These are phyloP conservation scores for Colletotrichum musae DNA, from an alignment of 2,329 filamentous ascomycete species.

Conservation along the genomic window DNA sequence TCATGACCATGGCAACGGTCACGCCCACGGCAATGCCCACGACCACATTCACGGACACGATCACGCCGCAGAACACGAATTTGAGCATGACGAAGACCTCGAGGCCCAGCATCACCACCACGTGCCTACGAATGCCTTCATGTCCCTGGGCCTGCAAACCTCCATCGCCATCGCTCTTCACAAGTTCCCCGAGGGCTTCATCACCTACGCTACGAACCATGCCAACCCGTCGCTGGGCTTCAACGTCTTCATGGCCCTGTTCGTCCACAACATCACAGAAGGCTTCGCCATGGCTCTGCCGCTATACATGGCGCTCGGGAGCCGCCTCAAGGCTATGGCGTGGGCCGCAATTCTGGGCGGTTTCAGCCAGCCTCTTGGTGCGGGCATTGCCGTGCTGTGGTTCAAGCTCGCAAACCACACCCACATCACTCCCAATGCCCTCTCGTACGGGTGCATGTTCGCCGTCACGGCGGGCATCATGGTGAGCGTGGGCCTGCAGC, in stretches of 20 bases:
- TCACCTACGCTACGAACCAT: constrained; percentile 98
- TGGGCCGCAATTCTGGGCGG: constrained; percentile 90
- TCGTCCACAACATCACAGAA: constrained; percentile 98
- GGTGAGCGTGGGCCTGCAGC: constrained; percentile 90
- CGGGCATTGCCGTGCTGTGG: constrained; percentile 87
- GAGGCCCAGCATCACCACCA: constrained; percentile 87
- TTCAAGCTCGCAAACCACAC: constrained; percentile 77
- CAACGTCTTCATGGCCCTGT: constrained; percentile 93
- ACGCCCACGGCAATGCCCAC: constrained; percentile 35
- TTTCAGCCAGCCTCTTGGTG: constrained; percentile 88
- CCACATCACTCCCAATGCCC: constrained; percentile 65
- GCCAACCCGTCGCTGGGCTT: constrained; percentile 91
- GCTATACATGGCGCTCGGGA: constrained; percentile 90
- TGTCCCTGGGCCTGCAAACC: constrained; percentile 96
- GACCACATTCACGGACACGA: constrained; percentile 9
- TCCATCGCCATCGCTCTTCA: constrained; percentile 95
- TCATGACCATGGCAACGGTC: constrained; percentile 36
- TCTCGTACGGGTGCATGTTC: constrained; percentile 86
- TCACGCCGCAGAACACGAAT: constrained; percentile 47
- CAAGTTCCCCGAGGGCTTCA: constrained; percentile 90
- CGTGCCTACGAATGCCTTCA: constrained; percentile 92
- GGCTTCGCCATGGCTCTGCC: constrained; percentile 95
- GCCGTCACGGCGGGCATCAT: constrained; percentile 93
- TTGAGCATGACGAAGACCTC: constrained; percentile 54
- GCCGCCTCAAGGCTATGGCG: constrained; percentile 83